Percentiles rank a stretch among this genome's conserved stretches.
phyloP scores from a whole-genome alignment of 169 alveolate species.

The Plasmodium falciparum region DNA sequence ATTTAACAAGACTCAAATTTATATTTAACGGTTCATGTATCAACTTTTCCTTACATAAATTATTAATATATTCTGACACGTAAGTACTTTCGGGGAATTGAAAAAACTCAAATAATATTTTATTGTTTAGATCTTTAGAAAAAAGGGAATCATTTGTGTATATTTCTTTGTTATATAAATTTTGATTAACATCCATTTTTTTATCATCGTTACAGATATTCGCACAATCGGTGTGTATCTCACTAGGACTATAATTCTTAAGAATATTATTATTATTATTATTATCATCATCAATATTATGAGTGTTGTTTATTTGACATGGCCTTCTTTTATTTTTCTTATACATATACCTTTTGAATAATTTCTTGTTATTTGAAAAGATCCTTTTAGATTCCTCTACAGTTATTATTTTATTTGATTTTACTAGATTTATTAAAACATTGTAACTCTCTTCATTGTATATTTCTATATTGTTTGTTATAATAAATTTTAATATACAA shows the following conservation, averaged over 20 bases:
- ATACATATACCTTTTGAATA: constrained; percentile 17
- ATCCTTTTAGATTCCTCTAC: constrained; percentile 22
- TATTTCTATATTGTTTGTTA: constrained; percentile 75
- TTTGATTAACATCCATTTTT: background rate
- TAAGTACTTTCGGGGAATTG: constrained; percentile 41
- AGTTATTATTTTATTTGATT: constrained; percentile 25
- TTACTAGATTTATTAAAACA: constrained; percentile 29
- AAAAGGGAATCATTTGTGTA: constrained; percentile 46
- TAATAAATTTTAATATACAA: constrained; percentile 77
- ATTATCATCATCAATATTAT: background rate
- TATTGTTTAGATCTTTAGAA: constrained; percentile 46
- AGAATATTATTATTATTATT: too few species aligned
- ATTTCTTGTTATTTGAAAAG: constrained; percentile 24
- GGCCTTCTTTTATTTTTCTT: background rate
- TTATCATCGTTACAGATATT: background rate
- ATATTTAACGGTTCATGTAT: constrained; percentile 63
- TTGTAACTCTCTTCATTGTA: constrained; percentile 68
- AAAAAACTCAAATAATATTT: constrained; percentile 40
- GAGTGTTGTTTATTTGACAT: background rate
- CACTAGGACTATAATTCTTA: background rate
- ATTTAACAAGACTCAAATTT: constrained; percentile 52
- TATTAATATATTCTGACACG: constrained; percentile 44
- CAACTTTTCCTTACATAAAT: constrained; percentile 15
- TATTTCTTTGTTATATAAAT: background rate
- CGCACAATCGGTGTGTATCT: background rate